Base-by-base conservation (phyloP, 164 flowering plant genomes). In the Platanus orientalis region DNA sequence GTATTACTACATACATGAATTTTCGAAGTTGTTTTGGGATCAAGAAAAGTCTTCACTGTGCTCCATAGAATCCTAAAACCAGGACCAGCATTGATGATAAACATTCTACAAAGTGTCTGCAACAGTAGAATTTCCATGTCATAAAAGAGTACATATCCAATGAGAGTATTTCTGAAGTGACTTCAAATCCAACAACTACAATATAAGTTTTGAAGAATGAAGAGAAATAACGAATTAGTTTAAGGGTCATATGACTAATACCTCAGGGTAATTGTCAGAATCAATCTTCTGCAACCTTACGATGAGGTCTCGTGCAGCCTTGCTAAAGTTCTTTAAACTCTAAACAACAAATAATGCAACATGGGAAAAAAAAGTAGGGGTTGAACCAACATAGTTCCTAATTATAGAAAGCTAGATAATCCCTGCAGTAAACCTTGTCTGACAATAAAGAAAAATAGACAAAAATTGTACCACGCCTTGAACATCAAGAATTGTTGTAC, bases 31-130 rank as follows among this genome's bases (percentile, higher is more conserved):
- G 96, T 92, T 73, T 75, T 89, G 26, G 96, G 96, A 75, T 92
- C 98, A 28, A 92, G 77, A 60, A 92, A 88, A 60, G 80, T 62
- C 78, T 85, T 92, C 20, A 92, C 87, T 9, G 96, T 88, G 78
- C 72, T 84, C 98, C 96, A 92, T 9, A 92, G 70, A 52, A 92
- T 79, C 77, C 89, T 80, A 78, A 92, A 92, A 44, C 98, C 96
- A 73, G 95, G 84, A 54, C 98, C 98, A 71, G 98, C 98, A 84
- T 92, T 92, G 80, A 92, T 83, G 70, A 92, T 92, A 72, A 82
- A 88, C 98, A 92, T 89, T 71, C 78, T 90, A 69, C 69, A 72
- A 25, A 92, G 88, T 23, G 97, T 89, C 97, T 92, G 86, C 71
- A 73, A 5, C 36, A 66, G 44, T 16, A 2, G 7, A 30, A 7